phyloP scores from a whole-genome alignment of 2,329 filamentous ascomycete genomes.

The Ophiostoma fasciatum region DNA sequence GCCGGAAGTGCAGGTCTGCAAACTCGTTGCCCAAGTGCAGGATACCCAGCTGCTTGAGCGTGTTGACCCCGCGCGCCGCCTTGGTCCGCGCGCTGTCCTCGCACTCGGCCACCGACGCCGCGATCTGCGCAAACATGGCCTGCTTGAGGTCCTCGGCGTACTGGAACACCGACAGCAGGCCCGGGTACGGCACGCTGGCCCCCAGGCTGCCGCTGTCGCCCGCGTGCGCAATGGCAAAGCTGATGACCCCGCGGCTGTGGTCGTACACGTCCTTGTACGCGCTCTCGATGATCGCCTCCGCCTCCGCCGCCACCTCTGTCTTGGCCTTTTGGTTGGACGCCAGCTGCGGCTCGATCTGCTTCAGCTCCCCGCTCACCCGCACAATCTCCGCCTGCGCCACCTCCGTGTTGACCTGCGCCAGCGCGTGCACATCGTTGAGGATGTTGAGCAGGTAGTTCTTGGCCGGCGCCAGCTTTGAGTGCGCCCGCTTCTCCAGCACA shows the following conservation, averaged over 20 bases:
- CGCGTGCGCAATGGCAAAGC: constrained; percentile 58
- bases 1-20: constrained; percentile 70
- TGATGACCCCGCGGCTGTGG: constrained; percentile 62
- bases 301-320: constrained; percentile 62
- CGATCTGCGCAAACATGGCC: constrained; percentile 81
- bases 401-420: constrained; percentile 77
- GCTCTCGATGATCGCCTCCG: constrained; percentile 70
- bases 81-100: constrained; percentile 73
- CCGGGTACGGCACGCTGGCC: constrained; percentile 76
- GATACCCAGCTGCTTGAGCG: constrained; percentile 78
- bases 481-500: constrained; percentile 86
- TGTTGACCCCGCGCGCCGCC: constrained; percentile 67
- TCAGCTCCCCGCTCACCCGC: constrained; percentile 65
- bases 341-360: constrained; percentile 69
- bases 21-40: constrained; percentile 81
- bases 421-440: constrained; percentile 66
- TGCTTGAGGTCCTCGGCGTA: constrained; percentile 88
- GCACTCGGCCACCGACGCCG: constrained; percentile 60
- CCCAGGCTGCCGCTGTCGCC: constrained; percentile 67
- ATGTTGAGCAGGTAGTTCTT: constrained; percentile 93
- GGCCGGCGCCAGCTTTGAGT: constrained; percentile 88
- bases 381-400: constrained; percentile 76
- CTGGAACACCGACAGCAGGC: constrained; percentile 69
- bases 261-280: constrained; percentile 78
- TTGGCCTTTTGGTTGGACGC: constrained; percentile 73